Base-by-base conservation (phyloP, 192 early-diverging fungal genomes). In the Powellomyces hirtus region DNA sequence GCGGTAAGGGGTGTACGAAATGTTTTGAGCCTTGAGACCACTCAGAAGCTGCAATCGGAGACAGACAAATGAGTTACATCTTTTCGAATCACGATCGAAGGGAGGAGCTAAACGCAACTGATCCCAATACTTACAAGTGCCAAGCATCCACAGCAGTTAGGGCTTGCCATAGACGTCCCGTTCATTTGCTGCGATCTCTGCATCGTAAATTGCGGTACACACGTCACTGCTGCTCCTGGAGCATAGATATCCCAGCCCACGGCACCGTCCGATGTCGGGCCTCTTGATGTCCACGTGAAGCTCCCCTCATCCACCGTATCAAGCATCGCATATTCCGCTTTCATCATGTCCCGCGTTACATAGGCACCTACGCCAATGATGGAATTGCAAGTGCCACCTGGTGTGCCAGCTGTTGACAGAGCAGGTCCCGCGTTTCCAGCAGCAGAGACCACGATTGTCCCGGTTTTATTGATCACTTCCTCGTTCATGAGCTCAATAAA, bases 331-430 rank as follows among this genome's bases (percentile, higher is more conserved):
- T 98, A 92, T 68, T 94, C 89, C 10, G 94, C 90, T 58, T 88
- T 81, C 82, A 92, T 89, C 89, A 95, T 92, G 38, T 84, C 79
- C 51, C 90, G 81, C 45, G 86, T 90, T 13, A 93, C 90, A 64
- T 91, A 94, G 0, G 97, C 97, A 22, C 97, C 97, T 14, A 98
- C 97, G 18, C 90, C 86, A 36, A 99, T 89, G n/a, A 97, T 73
- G 18, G 75, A 84, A 56, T 79, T 84, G 35, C 84, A 75, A 4
- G 65, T 74, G 37, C 73, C 66, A 52, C 91, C 93, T 0, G 97
- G 97, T 2, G 94, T 83, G 35, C 92, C 90, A 24, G 87, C 81
- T 0, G 95, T 93, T 24, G 88, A 86, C 61, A 95, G 79, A 22
- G 89, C 91, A 1, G 97, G 95, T 10, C 97, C 97, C 49, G 88